Conservation (phyloP, 805 yeast genomes). For the Myxozyma lipomycoides region DNA sequence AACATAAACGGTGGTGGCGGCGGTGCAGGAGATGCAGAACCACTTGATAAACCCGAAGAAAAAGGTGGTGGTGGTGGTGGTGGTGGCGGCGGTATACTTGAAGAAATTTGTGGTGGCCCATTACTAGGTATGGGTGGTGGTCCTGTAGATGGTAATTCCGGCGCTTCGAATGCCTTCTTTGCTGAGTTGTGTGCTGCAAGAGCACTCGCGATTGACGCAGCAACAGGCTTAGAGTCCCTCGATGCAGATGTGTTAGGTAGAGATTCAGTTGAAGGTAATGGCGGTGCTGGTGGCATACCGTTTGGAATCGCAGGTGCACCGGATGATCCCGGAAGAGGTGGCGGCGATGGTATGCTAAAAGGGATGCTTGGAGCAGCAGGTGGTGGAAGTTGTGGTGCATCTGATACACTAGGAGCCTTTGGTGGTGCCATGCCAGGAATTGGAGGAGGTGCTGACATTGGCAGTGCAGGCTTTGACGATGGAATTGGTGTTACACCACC, state of each 20-base stretch:
- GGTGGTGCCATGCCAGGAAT: neutral
- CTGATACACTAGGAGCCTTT: neutral
- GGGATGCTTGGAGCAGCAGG: no score
- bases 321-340: neutral
- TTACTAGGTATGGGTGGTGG: neutral
- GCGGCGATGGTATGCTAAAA: no score
- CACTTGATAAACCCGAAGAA: constrained; percentile 13
- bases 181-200: no score
- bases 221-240: neutral
- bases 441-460: neutral
- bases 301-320: neutral
- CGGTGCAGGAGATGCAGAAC: no score
- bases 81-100: constrained; percentile 6
- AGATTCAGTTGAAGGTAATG: neutral
- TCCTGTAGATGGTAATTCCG: no score
- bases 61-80: constrained; percentile 31
- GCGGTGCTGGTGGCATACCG: neutral
- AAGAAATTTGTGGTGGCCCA: neutral
- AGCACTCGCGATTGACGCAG: no score
- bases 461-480: neutral
- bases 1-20: constrained; percentile 22
- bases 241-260: neutral
- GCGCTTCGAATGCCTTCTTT: no score
- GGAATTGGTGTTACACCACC: neutral
- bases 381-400: no score